phyloP scores from a whole-genome alignment of 164 flowering plant genomes.

The Buxus sempervirens region DNA sequence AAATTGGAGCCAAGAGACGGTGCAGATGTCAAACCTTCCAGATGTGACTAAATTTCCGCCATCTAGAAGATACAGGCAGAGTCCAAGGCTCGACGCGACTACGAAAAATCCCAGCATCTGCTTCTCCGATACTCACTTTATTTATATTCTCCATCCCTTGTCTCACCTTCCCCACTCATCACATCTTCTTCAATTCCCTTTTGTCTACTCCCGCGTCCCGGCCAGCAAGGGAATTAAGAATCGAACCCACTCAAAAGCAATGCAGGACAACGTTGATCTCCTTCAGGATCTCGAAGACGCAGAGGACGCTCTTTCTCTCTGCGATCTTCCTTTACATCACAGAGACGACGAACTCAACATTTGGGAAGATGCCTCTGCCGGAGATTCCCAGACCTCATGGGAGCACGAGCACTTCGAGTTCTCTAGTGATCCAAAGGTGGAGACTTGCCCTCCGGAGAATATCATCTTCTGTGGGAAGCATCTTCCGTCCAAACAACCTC shows the following conservation, averaged over 20 bases:
- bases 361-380: neutral
- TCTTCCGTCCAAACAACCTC: slow-evolving; percentile 27
- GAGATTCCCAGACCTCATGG: slow-evolving; percentile 6
- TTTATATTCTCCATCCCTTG: too few species aligned
- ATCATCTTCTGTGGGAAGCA: slow-evolving; percentile 55
- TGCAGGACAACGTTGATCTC: neutral
- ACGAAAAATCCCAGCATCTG: too few species aligned
- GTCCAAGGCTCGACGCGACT: too few species aligned
- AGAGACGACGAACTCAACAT: neutral
- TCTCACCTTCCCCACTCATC: too few species aligned
- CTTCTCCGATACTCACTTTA: too few species aligned
- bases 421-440: slow-evolving; percentile 21
- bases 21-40: too few species aligned
- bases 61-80: too few species aligned
- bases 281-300: neutral
- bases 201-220: too few species aligned
- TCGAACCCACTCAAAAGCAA: neutral
- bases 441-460: slow-evolving; percentile 54
- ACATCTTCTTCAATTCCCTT: too few species aligned
- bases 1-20: too few species aligned
- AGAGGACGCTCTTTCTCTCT: slow-evolving; percentile 30
- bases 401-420: slow-evolving; percentile 52
- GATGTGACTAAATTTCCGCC: too few species aligned
- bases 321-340: slow-evolving; percentile 25
- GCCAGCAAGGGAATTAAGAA: too few species aligned